These are phyloP conservation scores for Oryza rufipogon DNA, from an alignment of 176 grass and related monocot species.

Conservation along the genomic window DNA sequence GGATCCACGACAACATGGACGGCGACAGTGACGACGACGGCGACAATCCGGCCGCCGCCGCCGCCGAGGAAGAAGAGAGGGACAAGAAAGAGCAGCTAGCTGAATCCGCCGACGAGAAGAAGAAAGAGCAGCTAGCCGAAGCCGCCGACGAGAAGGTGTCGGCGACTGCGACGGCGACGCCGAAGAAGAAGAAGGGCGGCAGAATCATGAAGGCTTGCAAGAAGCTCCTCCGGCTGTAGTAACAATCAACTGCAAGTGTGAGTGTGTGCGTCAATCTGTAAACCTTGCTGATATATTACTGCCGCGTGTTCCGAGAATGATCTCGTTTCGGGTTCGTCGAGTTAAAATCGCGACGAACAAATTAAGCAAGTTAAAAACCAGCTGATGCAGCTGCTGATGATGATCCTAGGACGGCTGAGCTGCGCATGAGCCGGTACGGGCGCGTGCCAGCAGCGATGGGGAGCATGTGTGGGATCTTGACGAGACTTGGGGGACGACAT, in stretches of 20 bases:
- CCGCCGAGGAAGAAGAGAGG: neutral
- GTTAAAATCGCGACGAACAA: neutral
- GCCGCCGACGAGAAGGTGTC: neutral
- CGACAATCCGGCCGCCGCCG: neutral
- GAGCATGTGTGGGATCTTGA: neutral
- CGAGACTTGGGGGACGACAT: neutral
- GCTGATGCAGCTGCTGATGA: neutral
- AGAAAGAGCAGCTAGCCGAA: neutral
- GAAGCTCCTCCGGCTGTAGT: conserved; percentile 47
- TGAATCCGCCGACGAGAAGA: neutral
- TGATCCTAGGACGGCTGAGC: neutral
- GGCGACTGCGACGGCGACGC: neutral
- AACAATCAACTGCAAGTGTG: neutral
- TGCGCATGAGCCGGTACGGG: too few species aligned
- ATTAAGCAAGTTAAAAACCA: neutral
- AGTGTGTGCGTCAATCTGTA: neutral
- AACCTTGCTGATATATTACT: neutral
- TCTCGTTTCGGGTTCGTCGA: neutral
- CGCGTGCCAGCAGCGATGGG: too few species aligned
- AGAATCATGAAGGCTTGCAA: conserved; percentile 52
- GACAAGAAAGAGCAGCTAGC: neutral
- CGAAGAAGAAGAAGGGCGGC: conserved; percentile 40
- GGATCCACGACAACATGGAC: conserved; percentile 68
- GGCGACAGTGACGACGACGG: conserved; percentile 36
- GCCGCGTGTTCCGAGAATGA: neutral